Evolutionary conservation across 2,329 filamentous ascomycete genomes (phyloP), one percentile per base, ranked within the genome.

Genomic region (Hyphodiscus sp.): DNA sequence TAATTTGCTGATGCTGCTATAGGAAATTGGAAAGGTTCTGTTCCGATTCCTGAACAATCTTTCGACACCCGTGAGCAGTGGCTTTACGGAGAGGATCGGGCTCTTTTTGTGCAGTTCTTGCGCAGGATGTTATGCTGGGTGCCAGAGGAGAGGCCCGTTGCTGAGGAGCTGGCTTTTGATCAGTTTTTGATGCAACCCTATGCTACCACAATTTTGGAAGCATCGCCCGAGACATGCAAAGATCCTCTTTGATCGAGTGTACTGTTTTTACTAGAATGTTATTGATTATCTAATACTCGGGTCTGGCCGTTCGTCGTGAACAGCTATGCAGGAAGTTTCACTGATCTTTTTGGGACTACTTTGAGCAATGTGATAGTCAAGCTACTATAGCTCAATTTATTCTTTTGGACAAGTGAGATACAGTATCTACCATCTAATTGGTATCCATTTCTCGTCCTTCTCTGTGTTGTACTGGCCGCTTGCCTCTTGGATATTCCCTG

Each of bases 91-190:
- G 51, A 68, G 30, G 60, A 64, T 44, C 60, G 61, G 54, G 52
- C 60, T 26, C 56, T 41, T 11, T 73, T 74, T 44, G 58, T 74
- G 1, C 46, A 51, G 6, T 63, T 73, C 52, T 67, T 73, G 65
- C 52, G 59, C 13, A 70, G 33, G 33, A 38, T 38, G 33, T 38
- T 38, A 38, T 38, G 33, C 33, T 38, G 33, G 33, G 13, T 38
- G 33, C 33, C 33, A 38, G 33, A 38, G 33, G 33, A 38, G 33
- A 38, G 33, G 33, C 33, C 33, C 33, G 11, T 38, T 38, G 33
- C 33, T 4, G 33, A 38, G 33, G 33, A 38, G 65, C 45, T 47
- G 20, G 45, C 45, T 30, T 47, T 47, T 47, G 45, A 47, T 23
- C 20, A 47, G 45, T 47, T 47, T 47, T 47, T 47, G 23, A 51